Base-by-base conservation (phyloP, 1,284 basidiomycete species). In the Trichosporon coremiiforme region DNA sequence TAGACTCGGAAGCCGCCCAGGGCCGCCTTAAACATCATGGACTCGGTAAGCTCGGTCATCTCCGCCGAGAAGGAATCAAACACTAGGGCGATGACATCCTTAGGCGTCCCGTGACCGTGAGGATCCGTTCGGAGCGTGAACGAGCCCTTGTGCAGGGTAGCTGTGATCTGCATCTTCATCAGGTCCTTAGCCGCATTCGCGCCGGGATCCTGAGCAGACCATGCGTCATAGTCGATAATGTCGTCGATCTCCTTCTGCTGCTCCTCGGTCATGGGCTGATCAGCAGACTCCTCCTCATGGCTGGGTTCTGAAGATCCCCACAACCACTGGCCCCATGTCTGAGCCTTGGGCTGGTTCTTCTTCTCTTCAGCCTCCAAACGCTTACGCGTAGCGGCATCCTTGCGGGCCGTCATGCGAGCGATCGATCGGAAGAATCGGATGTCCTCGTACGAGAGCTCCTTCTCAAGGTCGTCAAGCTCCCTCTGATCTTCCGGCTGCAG, bases 351-450 rank as follows among this genome's bases (percentile, higher is more conserved):
- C 31, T 82, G 78, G 71, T 85, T 75, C 35, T 78, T 78, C 60
- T 76, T 82, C 77, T 87, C 88, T 78, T 93, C 90, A 66, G 89
- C 88, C 77, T 93, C 90, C 8, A 92, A 81, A 70, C 86, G 87
- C 77, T 88, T 88, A 63, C 88, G 87, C 31, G 90, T 85, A 1
- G 88, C 91, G 36, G 89, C 86, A 76, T 99, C 94, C 79, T 97
- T 95, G 75, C 91, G 90, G n/a, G 98, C 85, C 75, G 91, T 90
- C 7, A 93, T 94, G 8, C 94, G 90, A 0, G 95, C 94, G 71
- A 99, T 94, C 3, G 95, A 98, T 29, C 97, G 90, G 85, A 98
- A 99, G 84, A 98, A 98, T 12, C 97, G 91, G 67, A 99, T 92
- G 78, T 99, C 97, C 80, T 98, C 94, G 79, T 98, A 99, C 0